These are phyloP conservation scores for Podaxis sp. DNA, from an alignment of 768 basidiomycete genomes.

Conservation along the genomic window DNA sequence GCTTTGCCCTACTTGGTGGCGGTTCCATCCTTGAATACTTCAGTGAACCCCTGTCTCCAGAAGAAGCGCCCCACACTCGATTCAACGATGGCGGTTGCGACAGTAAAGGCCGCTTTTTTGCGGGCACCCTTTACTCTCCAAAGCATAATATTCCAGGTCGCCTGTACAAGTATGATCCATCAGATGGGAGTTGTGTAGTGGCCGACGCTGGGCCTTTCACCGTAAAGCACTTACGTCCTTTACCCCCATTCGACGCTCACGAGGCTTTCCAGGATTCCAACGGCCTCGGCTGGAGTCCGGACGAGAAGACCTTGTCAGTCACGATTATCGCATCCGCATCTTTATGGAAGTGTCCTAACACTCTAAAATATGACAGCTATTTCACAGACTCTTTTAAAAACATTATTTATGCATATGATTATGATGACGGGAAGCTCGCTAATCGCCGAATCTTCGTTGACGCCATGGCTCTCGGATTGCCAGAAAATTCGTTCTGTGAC, in stretches of 20 bases:
- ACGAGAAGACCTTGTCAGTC: slow-evolving; percentile 55
- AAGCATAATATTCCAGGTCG: slow-evolving; percentile 48
- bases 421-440: slow-evolving; percentile 49
- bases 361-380: slow-evolving; percentile 39
- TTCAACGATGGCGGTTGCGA: slow-evolving; percentile 76
- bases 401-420: slow-evolving; percentile 65
- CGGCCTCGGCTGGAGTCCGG: slow-evolving; percentile 60
- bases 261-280: slow-evolving; percentile 47
- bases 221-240: slow-evolving; percentile 26
- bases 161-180: slow-evolving; percentile 57
- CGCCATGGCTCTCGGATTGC: slow-evolving; percentile 46
- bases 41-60: slow-evolving; percentile 42
- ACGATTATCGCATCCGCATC: slow-evolving; percentile 1
- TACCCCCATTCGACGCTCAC: slow-evolving; percentile 2
- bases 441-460: slow-evolving; percentile 58
- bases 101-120: slow-evolving; percentile 57
- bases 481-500: slow-evolving; percentile 52
- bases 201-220: slow-evolving; percentile 66
- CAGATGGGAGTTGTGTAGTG: slow-evolving; percentile 38
- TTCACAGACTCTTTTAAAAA: slow-evolving; percentile 68
- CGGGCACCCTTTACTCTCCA: slow-evolving; percentile 55
- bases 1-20: slow-evolving; percentile 47
- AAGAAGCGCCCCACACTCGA: slow-evolving; percentile 40
- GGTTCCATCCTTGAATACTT: slow-evolving; percentile 44
- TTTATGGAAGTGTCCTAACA: neutral